Base-by-base conservation (phyloP, 2,329 filamentous ascomycete genomes). In the Alternaria sp. region DNA sequence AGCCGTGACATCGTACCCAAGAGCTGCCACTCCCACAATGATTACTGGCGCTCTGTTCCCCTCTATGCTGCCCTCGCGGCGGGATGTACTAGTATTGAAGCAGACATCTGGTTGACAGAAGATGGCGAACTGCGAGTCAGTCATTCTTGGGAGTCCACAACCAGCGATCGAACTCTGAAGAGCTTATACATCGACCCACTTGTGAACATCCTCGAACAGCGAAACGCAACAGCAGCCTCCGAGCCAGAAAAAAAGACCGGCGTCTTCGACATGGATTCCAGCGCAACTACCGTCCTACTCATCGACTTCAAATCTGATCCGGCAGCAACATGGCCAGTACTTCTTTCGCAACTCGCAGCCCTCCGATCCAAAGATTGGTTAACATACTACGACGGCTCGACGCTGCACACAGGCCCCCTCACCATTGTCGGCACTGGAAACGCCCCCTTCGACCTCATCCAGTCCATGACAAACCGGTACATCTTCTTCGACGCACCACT, bases 361-460 rank as follows among this genome's bases (percentile, higher is more conserved):
- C 81, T 93, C 7, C 83, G 89, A 5, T 79, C 86, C 44, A 82
- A 81, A 44, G 85, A 85, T n/a, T 92, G 80, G 64, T 74, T 84
- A 4, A 83, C 78, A 25, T 78, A 79, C 62, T 84, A 86, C 56
- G 80, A 86, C 23, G 82, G 88, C 52, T 83, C 54, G 15, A 73
- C 80, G 15, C 74, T 90, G 3, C 76, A 86, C 40, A 73, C 80
- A 21, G 82, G 90, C 1, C 87, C 88, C 1, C 78, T 93, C 36
- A 93, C 90, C 0, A 86, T 93, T 2, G 89, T 93, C 2, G 89
- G 86, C 2, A 91, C 89, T 1, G 91, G 91, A 12, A 86, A 87
- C 66, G 85, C 87, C 0, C 87, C 86, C 0, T 89, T 90, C 69
- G 83, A 87, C 58, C 72, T 85, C 9, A 71, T 91, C 10, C 79